Evolutionary conservation across 805 yeast genomes (phyloP).

Genomic region (Ascoidea asiatica): DNA sequence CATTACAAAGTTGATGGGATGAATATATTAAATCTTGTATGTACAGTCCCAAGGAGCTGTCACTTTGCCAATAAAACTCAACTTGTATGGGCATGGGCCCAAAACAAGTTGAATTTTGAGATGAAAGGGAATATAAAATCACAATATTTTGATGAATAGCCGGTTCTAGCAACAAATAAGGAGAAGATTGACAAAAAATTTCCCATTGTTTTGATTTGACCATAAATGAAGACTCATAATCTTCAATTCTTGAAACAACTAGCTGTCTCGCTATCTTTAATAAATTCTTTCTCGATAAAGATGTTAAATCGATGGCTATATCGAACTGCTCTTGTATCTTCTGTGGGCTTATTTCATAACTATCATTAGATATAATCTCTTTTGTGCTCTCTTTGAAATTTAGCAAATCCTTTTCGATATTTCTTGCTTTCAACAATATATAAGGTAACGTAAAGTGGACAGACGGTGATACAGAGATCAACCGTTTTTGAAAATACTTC

Average conservation of each 20-base stretch:
- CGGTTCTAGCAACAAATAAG: conserved; percentile 52
- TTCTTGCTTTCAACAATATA: conserved; percentile 39
- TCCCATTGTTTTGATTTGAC: conserved; percentile 52
- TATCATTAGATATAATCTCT: conserved; percentile 2
- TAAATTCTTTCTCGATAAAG: conserved; percentile 16
- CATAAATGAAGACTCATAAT: conserved; percentile 18
- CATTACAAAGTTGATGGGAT: conserved; percentile 63
- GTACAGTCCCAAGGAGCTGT: conserved; percentile 79
- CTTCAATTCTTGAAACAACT: conserved; percentile 17
- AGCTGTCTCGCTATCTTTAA: conserved; percentile 19
- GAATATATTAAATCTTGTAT: conserved; percentile 67
- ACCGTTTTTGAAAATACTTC: conserved; percentile 29
- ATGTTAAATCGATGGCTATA: conserved; percentile 10
- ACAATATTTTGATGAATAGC: conserved; percentile 68
- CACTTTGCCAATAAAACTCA: conserved; percentile 84
- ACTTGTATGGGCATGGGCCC: conserved; percentile 82
- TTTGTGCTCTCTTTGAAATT: conserved; percentile 11
- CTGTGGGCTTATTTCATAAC: conserved; percentile 10
- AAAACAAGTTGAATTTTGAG: conserved; percentile 72
- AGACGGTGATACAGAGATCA: conserved; percentile 76
- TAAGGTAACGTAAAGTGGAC: conserved; percentile 64
- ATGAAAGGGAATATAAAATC: conserved; percentile 66
- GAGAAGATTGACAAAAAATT: conserved; percentile 31
- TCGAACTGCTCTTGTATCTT: conserved; percentile 15
- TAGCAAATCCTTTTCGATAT: conserved; percentile 28